Evolutionary conservation across 768 basidiomycete genomes (phyloP).

Genomic region (Strobilomyces dryophilus): DNA sequence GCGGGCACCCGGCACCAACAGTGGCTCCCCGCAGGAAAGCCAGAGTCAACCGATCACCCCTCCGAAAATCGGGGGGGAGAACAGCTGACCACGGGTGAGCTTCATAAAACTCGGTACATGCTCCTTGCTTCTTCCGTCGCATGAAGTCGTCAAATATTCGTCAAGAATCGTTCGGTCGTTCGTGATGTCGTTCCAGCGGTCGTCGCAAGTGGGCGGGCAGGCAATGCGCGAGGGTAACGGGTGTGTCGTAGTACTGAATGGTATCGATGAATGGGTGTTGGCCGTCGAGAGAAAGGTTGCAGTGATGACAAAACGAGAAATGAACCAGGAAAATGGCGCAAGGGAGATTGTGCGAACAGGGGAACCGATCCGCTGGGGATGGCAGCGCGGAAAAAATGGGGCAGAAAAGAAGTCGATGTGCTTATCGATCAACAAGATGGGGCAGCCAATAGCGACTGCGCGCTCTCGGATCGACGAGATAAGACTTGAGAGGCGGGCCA

Average conservation of each 20-base stretch:
- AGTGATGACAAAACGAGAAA: constrained; percentile 20
- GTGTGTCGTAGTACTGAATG: constrained; percentile 14
- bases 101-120: constrained; percentile 17
- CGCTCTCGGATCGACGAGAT: constrained; percentile 33
- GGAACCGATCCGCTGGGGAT: constrained; percentile 28
- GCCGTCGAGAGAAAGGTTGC: constrained; percentile 17
- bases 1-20: constrained; percentile 26
- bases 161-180: constrained; percentile 36
- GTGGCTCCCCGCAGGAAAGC: constrained; percentile 23
- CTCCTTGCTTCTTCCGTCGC: constrained; percentile 27
- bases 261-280: constrained; percentile 24
- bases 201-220: constrained; percentile 26
- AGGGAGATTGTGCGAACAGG: constrained; percentile 25
- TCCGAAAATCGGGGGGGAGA: constrained; percentile 10
- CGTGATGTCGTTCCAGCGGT: constrained; percentile 31
- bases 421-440: constrained; percentile 46
- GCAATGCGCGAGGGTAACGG: constrained; percentile 17
- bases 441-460: constrained; percentile 28
- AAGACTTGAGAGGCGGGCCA: constrained; percentile 31
- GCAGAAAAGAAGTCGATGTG: constrained; percentile 27
- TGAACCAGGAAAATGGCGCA: constrained; percentile 14
- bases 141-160: constrained; percentile 31
- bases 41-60: constrained; percentile 7
- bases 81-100: constrained; percentile 18
- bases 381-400: constrained; percentile 17